phyloP scores from a whole-genome alignment of 208 protist genomes.

The Leishmania lainsoni region DNA sequence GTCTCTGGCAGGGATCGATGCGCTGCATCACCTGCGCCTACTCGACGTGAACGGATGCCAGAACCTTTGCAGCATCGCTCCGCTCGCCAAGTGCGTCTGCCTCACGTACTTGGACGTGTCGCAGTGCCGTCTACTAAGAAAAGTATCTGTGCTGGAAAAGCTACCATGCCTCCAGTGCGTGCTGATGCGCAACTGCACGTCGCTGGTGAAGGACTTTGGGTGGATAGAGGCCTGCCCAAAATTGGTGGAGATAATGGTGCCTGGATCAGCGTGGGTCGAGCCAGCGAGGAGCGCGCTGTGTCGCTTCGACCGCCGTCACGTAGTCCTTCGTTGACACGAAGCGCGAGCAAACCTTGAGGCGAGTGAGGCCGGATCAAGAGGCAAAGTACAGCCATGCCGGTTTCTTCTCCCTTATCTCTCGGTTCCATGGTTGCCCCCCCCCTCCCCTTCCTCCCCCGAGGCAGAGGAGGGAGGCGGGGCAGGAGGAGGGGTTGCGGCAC shows the following conservation, averaged over 20 bases:
- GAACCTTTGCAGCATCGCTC: constrained; percentile 3
- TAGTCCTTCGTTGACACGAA: constrained; percentile 7
- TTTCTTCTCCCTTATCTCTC: too few species aligned
- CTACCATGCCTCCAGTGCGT: constrained; percentile 6
- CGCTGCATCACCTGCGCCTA: constrained; percentile 3
- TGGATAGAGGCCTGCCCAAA: constrained; percentile 17
- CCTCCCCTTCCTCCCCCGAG: neutral
- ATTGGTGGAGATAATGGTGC: constrained; percentile 13
- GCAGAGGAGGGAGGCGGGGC: neutral
- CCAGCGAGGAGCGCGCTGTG: neutral
- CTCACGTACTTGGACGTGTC: constrained; percentile 28
- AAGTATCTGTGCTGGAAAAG: constrained; percentile 4
- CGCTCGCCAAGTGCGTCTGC: neutral
- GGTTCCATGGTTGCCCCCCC: neutral
- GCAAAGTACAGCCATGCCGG: neutral
- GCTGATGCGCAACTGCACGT: constrained; percentile 12
- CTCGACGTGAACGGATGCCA: constrained; percentile 15
- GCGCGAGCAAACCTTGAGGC: neutral
- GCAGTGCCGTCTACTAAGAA: constrained; percentile 1
- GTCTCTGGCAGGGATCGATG: constrained; percentile 14
- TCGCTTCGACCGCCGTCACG: neutral
- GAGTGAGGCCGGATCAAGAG: neutral
- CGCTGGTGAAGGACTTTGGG: constrained; percentile 12
- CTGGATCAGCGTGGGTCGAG: neutral
- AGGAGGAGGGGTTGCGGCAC: neutral